Evolutionary conservation across 768 basidiomycete species (phyloP), one percentile per base, ranked within the genome.

Genomic region (Tephrocybe sp.): DNA sequence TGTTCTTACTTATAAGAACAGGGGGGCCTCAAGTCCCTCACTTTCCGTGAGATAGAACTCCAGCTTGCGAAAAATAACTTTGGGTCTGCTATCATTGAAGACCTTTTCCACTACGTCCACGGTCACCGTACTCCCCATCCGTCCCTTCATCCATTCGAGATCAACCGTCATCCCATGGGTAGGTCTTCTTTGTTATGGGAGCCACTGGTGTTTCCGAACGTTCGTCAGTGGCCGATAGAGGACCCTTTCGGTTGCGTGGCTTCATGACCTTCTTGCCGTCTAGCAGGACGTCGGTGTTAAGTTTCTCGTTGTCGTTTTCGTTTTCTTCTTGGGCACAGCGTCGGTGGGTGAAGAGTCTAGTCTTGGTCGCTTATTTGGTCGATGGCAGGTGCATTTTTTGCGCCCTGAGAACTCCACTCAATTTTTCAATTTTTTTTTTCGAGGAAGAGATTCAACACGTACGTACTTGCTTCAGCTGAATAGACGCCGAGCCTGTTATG

Each of bases 261-360:
- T 87, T 77, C 89, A 92, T 93, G 34, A 89, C 79, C 34, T 84
- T 68, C 68, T 91, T 69, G 55, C 88, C 80, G 16, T 85, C 79
- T 1, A 87, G 66, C 42, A 80, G 74, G 5, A 64, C 49, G 47
- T 79, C 67, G 3, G 61, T 66, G 27, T 71, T 65, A 21, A 49
- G 2, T 39, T 57, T 35, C 11, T 59, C 28, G 12, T 51, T 38
- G 44, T 50, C 30, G 52, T 42, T 25, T 30, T 53, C 1, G 47
- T 36, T 16, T 28, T 11, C n/a, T 51, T 49, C 18, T 31, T 21
- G n/a, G 62, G 30, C n/a, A 50, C 24, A 1, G 48, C 36, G 16
- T 71, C 66, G 0, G 49, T 54, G 9, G 65, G 53, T 9, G 60
- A 61, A 4, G 55, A 60, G 2, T 71, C 77, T 1, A 83, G 59